A percentile compares a stretch with the other conserved stretches of the same genome.
phyloP scores from a whole-genome alignment of 257 asterid species.

The Penstemon newberryi region DNA sequence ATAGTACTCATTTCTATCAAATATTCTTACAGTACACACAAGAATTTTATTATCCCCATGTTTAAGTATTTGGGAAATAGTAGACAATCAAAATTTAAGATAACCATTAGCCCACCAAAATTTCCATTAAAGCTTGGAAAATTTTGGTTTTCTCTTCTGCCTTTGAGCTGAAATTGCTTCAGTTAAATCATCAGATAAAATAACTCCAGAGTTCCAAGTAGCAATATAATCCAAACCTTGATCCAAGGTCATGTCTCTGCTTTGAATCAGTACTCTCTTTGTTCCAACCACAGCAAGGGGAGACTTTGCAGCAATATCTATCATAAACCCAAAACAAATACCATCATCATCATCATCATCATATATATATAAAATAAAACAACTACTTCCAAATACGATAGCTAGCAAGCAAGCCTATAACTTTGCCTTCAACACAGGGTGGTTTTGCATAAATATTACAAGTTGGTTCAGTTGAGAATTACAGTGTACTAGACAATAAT shows the following conservation, averaged over 20 bases:
- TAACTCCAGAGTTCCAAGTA: slow-evolving; percentile 72
- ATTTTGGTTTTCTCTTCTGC: slow-evolving; percentile 65
- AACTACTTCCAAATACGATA: neutral
- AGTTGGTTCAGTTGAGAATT: too few relatives aligned
- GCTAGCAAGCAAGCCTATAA: too few relatives aligned
- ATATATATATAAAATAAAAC: neutral
- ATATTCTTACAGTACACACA: too few relatives aligned
- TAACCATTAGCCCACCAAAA: neutral
- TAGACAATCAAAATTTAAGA: neutral
- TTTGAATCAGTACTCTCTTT: slow-evolving; percentile 66
- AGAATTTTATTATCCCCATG: neutral
- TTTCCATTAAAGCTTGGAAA: slow-evolving; percentile 51
- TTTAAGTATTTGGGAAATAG: neutral
- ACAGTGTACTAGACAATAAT: too few relatives aligned
- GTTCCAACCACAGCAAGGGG: slow-evolving; percentile 79
- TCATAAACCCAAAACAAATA: slow-evolving; percentile 3
- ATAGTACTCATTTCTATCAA: too few relatives aligned
- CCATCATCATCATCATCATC: neutral
- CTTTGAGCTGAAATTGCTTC: slow-evolving; percentile 63
- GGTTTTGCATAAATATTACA: too few relatives aligned
- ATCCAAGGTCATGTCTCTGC: slow-evolving; percentile 65
- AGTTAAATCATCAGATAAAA: slow-evolving; percentile 59
- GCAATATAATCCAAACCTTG: slow-evolving; percentile 92
- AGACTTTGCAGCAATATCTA: slow-evolving; percentile 71
- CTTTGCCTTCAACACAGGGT: too few relatives aligned